Conservation (phyloP, 805 yeast species). For the Ogataea angusta region DNA sequence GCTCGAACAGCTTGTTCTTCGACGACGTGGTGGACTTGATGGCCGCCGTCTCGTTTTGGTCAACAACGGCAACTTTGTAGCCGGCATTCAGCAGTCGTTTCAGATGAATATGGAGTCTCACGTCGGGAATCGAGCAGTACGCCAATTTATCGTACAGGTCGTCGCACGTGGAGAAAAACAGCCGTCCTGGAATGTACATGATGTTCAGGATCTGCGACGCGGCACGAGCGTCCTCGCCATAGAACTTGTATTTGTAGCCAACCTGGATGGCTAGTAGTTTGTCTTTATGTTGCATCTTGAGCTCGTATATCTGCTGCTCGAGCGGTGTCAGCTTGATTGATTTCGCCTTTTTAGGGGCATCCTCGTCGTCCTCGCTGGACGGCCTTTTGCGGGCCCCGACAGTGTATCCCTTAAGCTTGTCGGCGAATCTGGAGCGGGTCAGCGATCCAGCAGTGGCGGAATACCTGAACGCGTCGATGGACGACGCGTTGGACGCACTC, state of each 20-base stretch:
- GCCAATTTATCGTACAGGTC: conserved; percentile 58
- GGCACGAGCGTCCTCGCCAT: conserved; percentile 75
- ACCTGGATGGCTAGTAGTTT: conserved; percentile 79
- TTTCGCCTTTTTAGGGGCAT: conserved; percentile 12
- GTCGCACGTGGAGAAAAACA: conserved; percentile 39
- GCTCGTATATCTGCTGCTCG: conserved; percentile 69
- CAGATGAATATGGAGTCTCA: conserved; percentile 68
- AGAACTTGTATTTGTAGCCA: conserved; percentile 88
- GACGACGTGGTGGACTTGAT: conserved; percentile 54
- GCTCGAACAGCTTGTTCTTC: conserved; percentile 56
- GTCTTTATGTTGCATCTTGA: conserved; percentile 60
- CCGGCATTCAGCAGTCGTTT: conserved; percentile 71
- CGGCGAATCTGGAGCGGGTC: conserved; percentile 1
- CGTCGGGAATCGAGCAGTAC: conserved; percentile 82
- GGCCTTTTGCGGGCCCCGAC: conserved; percentile 4
- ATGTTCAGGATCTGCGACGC: conserved; percentile 68
- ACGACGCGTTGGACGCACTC: not conserved
- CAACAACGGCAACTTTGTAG: conserved; percentile 79
- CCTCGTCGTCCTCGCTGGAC: conserved; percentile 4
- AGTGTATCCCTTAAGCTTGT: conserved; percentile 4
- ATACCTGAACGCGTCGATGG: conserved; percentile 8
- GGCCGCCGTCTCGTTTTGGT: conserved; percentile 79
- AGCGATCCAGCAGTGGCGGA: not conserved
- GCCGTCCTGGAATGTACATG: conserved; percentile 68
- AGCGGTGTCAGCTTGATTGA: conserved; percentile 59